Percentiles rank a stretch among this genome's conserved stretches.
Conservation (phyloP, 305 asterid genomes). For the Salvia sclarea region DNA sequence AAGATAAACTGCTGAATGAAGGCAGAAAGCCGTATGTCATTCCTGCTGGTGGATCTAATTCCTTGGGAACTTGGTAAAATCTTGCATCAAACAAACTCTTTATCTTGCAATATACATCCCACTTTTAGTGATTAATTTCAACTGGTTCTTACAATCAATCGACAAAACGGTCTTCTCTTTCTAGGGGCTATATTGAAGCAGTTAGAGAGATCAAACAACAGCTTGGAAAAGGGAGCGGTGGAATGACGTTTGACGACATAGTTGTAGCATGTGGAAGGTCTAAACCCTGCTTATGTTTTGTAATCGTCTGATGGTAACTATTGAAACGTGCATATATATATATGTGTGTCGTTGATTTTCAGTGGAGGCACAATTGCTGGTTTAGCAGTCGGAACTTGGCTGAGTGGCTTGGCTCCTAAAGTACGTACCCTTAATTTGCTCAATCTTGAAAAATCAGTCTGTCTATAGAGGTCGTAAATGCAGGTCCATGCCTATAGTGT, state of each 20-base stretch:
- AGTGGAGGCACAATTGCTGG: constrained; percentile 99
- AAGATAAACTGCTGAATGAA: constrained; percentile 73
- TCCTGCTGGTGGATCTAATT: constrained; percentile 97
- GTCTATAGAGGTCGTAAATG: constrained; percentile 19
- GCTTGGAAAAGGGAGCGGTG: constrained; percentile 37
- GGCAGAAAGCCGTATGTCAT: constrained; percentile 93
- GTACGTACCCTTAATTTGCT: constrained; percentile 53
- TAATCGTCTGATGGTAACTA: background rate
- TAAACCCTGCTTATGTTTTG: constrained; percentile 2
- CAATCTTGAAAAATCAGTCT: too few species aligned
- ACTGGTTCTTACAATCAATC: constrained; percentile 3
- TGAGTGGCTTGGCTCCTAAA: constrained; percentile 73
- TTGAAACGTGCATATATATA: constrained; percentile 10
- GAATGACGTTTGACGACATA: constrained; percentile 62
- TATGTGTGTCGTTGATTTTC: constrained; percentile 35
- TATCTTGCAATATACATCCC: too few species aligned
- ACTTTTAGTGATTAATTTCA: too few species aligned
- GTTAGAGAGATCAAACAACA: constrained; percentile 83
- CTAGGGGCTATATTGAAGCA: constrained; percentile 96
- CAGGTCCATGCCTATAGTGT: constrained; percentile 87
- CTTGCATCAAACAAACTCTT: constrained; percentile 17
- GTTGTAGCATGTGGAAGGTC: constrained; percentile 97
- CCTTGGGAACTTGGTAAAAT: constrained; percentile 91
- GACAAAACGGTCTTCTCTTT: constrained; percentile 13
- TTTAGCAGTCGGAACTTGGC: constrained; percentile 71